Conservation (phyloP, 345 rosid genomes). For the Punica granatum region DNA sequence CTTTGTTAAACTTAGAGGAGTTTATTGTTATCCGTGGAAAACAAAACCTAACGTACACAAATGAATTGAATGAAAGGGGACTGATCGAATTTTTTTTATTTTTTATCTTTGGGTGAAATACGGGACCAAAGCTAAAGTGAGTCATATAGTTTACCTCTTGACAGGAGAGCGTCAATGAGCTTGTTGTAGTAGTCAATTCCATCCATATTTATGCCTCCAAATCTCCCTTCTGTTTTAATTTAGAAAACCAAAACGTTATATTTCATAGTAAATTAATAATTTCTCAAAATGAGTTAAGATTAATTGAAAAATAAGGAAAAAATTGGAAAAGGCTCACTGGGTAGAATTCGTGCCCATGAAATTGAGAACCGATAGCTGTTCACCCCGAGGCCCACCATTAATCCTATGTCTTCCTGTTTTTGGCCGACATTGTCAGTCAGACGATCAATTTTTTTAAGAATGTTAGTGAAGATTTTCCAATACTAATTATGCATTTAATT, state of each 20-base stretch:
- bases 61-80: no score
- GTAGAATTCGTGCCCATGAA: constrained; percentile 77
- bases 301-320: not conserved
- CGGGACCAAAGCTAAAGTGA: no score
- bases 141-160: constrained; percentile 44
- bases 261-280: not conserved
- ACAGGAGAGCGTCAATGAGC: constrained; percentile 46
- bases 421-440: no score
- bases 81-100: no score
- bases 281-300: not conserved
- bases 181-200: constrained; percentile 59
- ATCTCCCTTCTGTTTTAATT: constrained; percentile 51
- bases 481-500: no score
- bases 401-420: constrained; percentile 52
- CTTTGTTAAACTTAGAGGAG: no score
- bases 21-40: no score
- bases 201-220: constrained; percentile 42
- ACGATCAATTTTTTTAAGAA: not conserved
- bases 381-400: constrained; percentile 52
- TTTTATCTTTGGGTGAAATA: no score
- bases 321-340: constrained; percentile 37
- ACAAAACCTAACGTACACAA: no score
- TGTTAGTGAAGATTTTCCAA: no score
- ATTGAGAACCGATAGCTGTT: constrained; percentile 69
- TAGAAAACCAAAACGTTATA: not conserved